A percentile compares a stretch with the other conserved stretches of the same genome.
Conservation (phyloP, 768 basidiomycete genomes). For the Exsudoporus frostii region DNA sequence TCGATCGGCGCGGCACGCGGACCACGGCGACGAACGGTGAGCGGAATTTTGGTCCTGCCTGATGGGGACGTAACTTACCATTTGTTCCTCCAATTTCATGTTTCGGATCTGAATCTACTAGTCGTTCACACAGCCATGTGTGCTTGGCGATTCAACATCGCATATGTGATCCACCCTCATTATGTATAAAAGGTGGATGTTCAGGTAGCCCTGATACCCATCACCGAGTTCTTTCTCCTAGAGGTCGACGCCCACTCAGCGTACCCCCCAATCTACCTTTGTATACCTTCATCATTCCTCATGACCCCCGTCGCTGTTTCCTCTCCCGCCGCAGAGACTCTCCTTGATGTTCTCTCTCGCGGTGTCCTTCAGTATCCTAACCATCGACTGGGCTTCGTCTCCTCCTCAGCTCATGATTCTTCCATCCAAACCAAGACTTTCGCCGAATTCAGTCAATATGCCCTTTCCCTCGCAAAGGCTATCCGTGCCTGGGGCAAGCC, state of each 20-base stretch:
- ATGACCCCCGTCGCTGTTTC: slow-evolving; percentile 19
- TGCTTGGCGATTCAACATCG: neutral
- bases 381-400: slow-evolving; percentile 26
- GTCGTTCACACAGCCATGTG: neutral
- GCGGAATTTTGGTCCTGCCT: neutral
- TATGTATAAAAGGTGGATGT: slow-evolving; percentile 21
- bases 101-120: neutral
- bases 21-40: neutral
- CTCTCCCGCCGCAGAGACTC: slow-evolving; percentile 14
- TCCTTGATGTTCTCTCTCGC: slow-evolving; percentile 22
- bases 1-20: slow-evolving; percentile 8
- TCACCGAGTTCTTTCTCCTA: neutral
- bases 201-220: slow-evolving; percentile 1
- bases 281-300: neutral
- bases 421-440: slow-evolving; percentile 28
- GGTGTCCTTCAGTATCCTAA: slow-evolving; percentile 21
- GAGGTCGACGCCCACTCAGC: neutral
- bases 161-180: neutral
- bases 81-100: neutral
- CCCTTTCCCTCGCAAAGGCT: slow-evolving; percentile 21
- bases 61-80: slow-evolving; percentile 2
- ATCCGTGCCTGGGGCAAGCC: slow-evolving; percentile 25
- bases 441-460: slow-evolving; percentile 14
- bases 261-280: neutral
- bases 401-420: slow-evolving; percentile 27